phyloP scores from a whole-genome alignment of 2,329 filamentous ascomycete genomes.

The Leptographium procerum region DNA sequence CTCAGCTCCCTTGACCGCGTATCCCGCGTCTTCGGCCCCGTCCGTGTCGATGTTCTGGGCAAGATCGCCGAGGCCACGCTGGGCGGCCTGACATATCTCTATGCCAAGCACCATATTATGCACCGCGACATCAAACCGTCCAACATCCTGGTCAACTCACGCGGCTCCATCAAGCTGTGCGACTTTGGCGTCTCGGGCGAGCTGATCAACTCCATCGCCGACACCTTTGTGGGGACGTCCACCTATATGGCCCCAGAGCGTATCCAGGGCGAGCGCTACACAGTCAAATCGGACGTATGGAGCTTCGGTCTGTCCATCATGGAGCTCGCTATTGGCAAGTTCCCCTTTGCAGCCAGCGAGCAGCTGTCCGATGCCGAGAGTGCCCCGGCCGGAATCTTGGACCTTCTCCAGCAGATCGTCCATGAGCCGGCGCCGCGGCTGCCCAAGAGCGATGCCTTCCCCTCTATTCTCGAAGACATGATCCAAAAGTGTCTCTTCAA shows the following conservation, averaged over 20 bases:
- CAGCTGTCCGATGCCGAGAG: slow-evolving; percentile 62
- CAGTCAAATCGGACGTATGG: slow-evolving; percentile 98
- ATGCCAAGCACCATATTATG: slow-evolving; percentile 94
- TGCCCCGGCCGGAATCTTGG: slow-evolving; percentile 86
- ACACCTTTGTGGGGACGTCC: slow-evolving; percentile 96
- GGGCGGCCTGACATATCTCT: slow-evolving; percentile 87
- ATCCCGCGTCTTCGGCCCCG: slow-evolving; percentile 86
- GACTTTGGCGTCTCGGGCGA: slow-evolving; percentile 99
- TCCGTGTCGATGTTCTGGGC: slow-evolving; percentile 89
- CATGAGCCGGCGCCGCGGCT: slow-evolving; percentile 88
- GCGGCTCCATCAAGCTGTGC: slow-evolving; percentile 90
- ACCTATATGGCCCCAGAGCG: slow-evolving; percentile 99
- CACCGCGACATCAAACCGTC: slow-evolving; percentile 98
- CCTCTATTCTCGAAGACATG: slow-evolving; percentile 88
- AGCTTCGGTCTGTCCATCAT: slow-evolving; percentile 92
- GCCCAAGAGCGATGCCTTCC: slow-evolving; percentile 96
- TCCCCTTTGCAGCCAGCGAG: slow-evolving; percentile 75
- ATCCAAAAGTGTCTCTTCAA: slow-evolving; percentile 93
- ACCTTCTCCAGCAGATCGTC: slow-evolving; percentile 93
- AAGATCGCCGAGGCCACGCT: slow-evolving; percentile 96
- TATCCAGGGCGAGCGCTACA: slow-evolving; percentile 94
- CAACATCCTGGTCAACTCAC: slow-evolving; percentile 91
- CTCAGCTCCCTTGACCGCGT: slow-evolving; percentile 80
- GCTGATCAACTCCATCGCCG: slow-evolving; percentile 92
- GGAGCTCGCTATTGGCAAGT: slow-evolving; percentile 95